Conservation (phyloP, 2,329 filamentous ascomycete genomes). For the Paracoccidioides lutzii region DNA sequence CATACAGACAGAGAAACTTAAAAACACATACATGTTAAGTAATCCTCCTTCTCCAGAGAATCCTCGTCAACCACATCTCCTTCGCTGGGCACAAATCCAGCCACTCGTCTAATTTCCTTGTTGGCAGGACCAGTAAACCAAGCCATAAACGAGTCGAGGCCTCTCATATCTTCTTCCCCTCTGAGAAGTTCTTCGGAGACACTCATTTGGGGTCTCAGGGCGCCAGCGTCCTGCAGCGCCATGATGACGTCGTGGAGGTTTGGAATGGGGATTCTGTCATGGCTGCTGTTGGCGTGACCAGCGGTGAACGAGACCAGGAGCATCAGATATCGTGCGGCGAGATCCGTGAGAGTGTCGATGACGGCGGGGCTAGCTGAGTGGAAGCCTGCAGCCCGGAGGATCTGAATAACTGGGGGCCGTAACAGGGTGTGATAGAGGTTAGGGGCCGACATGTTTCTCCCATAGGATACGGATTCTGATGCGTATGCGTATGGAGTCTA, state of each 20-base stretch:
- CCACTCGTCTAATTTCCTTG: constrained; percentile 68
- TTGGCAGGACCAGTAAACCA: constrained; percentile 68
- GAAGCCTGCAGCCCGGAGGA: constrained; percentile 82
- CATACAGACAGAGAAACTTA: constrained; percentile 1
- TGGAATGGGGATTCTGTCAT: constrained; percentile 48
- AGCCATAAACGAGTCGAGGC: constrained; percentile 61
- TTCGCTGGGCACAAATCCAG: constrained; percentile 52
- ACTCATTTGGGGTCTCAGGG: constrained; percentile 55
- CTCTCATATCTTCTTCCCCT: constrained; percentile 62
- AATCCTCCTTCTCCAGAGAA: constrained; percentile 53
- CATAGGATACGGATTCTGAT: background rate
- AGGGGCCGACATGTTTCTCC: constrained; percentile 13
- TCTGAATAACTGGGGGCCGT: constrained; percentile 76
- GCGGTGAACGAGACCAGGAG: constrained; percentile 62
- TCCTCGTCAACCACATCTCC: constrained; percentile 37
- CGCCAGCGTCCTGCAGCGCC: constrained; percentile 70
- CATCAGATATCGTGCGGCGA: constrained; percentile 68
- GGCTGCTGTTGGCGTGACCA: constrained; percentile 56
- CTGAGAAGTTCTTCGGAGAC: constrained; percentile 55
- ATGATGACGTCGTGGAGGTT: constrained; percentile 68
- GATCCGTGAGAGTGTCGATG: constrained; percentile 75
- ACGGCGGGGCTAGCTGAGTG: constrained; percentile 69
- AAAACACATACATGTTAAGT: constrained; percentile 46
- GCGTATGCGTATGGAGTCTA: background rate
- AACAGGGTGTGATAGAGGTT: constrained; percentile 63